These are phyloP conservation scores for Ampelomyces quisqualis DNA, from an alignment of 2,329 filamentous ascomycete genomes.

Conservation along the genomic window DNA sequence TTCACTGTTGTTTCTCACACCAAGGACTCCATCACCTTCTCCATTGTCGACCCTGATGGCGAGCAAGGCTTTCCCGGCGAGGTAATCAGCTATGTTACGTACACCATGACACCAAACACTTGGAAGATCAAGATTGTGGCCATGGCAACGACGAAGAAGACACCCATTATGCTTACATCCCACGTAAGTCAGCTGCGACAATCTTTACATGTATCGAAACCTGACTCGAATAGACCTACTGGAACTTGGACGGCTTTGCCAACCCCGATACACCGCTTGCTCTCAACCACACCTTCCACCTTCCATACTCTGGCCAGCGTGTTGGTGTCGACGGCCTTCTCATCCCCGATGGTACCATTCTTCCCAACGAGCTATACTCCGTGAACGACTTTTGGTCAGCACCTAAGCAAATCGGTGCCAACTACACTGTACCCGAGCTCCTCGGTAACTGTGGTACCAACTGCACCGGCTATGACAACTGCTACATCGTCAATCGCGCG, in stretches of 20 bases:
- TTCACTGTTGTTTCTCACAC: constrained; percentile 73
- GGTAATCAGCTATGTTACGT: constrained; percentile 72
- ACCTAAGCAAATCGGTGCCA: constrained; percentile 76
- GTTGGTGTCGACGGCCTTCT: constrained; percentile 62
- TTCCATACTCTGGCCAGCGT: constrained; percentile 72
- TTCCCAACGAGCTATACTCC: constrained; percentile 65
- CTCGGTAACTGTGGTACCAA: constrained; percentile 73
- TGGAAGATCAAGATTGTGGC: constrained; percentile 76
- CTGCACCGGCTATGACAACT: constrained; percentile 84
- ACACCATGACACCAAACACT: constrained; percentile 64
- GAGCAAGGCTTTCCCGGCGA: constrained; percentile 77
- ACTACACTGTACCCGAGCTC: constrained; percentile 63
- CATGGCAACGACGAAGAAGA: constrained; percentile 69
- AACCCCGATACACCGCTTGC: constrained; percentile 67
- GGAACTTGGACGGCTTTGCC: constrained; percentile 78
- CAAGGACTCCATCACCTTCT: constrained; percentile 69
- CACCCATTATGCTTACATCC: constrained; percentile 78
- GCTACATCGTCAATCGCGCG: constrained; percentile 67
- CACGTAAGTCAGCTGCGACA: constrained; percentile 52
- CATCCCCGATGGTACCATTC: constrained; percentile 59
- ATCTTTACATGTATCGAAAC: not conserved
- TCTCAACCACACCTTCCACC: constrained; percentile 70
- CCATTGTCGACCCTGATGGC: constrained; percentile 69
- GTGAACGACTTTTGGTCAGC: constrained; percentile 81
- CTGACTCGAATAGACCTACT: constrained; percentile 61